phyloP scores from a whole-genome alignment of 1,284 basidiomycete genomes.

The Papiliotrema terrestris region DNA sequence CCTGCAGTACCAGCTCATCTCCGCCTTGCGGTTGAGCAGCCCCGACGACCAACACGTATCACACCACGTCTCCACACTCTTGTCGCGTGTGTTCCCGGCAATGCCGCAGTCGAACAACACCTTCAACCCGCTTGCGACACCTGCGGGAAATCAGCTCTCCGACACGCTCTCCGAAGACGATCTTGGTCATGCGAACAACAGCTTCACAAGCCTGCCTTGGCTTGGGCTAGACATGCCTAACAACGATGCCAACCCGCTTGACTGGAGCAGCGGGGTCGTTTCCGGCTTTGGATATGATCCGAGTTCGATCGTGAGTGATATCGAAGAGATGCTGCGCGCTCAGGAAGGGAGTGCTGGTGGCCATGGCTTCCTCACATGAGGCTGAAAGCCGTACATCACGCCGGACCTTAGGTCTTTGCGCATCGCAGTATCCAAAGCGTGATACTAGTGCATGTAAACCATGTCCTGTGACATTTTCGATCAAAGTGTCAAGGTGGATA shows the following conservation, averaged over 20 bases:
- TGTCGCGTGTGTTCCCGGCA: constrained; percentile 6
- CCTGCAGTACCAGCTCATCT: constrained; percentile 9
- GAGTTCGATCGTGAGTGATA: constrained; percentile 8
- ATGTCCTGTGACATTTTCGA: too few relatives aligned
- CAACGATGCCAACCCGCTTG: background rate
- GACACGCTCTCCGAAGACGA: background rate
- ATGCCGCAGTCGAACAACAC: background rate
- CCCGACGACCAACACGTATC: constrained; percentile 10
- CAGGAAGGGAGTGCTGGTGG: too few relatives aligned
- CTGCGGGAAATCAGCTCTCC: background rate
- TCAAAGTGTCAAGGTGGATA: too few relatives aligned
- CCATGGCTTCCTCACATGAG: too few relatives aligned
- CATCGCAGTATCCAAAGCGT: too few relatives aligned
- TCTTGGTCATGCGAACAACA: background rate
- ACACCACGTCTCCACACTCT: constrained; percentile 5
- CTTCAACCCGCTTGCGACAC: background rate
- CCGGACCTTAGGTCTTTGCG: too few relatives aligned
- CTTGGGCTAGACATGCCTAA: constrained; percentile 3
- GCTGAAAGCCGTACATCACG: too few relatives aligned
- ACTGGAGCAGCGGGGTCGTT: background rate
- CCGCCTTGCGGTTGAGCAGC: constrained; percentile 2
- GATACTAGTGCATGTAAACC: too few relatives aligned
- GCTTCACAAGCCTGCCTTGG: background rate
- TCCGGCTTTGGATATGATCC: constrained; percentile 12
- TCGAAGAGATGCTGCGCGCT: constrained; percentile 8